phyloP scores from a whole-genome alignment of 768 basidiomycete species.

The Paxillus ammoniavirescens region DNA sequence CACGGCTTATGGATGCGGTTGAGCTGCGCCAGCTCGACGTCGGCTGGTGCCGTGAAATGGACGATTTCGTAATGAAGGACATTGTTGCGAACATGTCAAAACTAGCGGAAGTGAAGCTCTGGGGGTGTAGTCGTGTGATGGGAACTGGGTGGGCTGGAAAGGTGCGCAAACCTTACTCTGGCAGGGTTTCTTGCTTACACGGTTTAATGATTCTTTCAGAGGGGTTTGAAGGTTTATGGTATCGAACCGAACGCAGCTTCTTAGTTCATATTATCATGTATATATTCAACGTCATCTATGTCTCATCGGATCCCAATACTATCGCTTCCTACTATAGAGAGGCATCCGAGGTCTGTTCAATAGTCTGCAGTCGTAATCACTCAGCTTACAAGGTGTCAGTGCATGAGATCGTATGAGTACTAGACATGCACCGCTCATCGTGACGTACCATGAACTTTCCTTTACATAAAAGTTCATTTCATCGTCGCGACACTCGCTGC shows the following conservation, averaged over 20 bases:
- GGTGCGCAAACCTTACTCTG: slow-evolving; percentile 30
- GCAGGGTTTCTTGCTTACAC: neutral
- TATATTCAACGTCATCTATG: too few species aligned
- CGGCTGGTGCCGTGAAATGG: slow-evolving; percentile 80
- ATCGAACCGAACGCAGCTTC: slow-evolving; percentile 39
- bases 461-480: too few species aligned
- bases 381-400: too few species aligned
- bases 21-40: slow-evolving; percentile 66
- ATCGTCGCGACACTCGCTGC: too few species aligned
- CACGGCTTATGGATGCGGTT: slow-evolving; percentile 31
- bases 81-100: slow-evolving; percentile 49
- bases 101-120: slow-evolving; percentile 48
- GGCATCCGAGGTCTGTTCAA: too few species aligned
- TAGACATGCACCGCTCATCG: too few species aligned
- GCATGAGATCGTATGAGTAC: too few species aligned
- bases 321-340: too few species aligned
- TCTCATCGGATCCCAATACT: too few species aligned
- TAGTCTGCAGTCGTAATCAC: too few species aligned
- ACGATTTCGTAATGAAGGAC: slow-evolving; percentile 79
- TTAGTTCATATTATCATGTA: neutral
- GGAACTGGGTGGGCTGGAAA: slow-evolving; percentile 42
- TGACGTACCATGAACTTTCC: too few species aligned
- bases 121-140: slow-evolving; percentile 52
- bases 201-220: slow-evolving; percentile 11
- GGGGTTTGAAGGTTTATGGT: slow-evolving; percentile 27